These are phyloP conservation scores for Porogramme epimiltina DNA, from an alignment of 1,284 basidiomycete genomes.

Conservation along the genomic window DNA sequence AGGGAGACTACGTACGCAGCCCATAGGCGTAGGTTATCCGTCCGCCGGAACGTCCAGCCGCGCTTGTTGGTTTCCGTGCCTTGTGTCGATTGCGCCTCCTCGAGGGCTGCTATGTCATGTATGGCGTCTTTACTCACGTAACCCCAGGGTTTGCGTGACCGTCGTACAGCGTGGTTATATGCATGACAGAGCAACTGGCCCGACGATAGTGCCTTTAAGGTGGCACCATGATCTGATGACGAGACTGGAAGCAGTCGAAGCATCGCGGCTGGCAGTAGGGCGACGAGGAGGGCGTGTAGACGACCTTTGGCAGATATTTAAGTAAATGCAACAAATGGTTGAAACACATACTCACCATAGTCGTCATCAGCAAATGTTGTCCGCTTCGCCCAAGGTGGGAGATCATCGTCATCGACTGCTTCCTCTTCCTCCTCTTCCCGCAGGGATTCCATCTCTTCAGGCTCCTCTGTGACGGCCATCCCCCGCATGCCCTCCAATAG, in stretches of 20 bases:
- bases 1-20: conserved; percentile 59
- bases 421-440: conserved; percentile 42
- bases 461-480: conserved; percentile 60
- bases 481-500: conserved; percentile 51
- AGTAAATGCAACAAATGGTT: background rate
- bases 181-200: conserved; percentile 81
- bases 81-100: conserved; percentile 43
- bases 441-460: conserved; percentile 51
- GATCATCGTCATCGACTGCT: conserved; percentile 59
- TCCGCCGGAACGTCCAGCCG: conserved; percentile 81
- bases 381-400: conserved; percentile 76
- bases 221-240: conserved; percentile 39
- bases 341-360: conserved; percentile 49
- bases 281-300: conserved; percentile 56
- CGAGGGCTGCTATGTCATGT: conserved; percentile 74
- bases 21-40: conserved; percentile 83
- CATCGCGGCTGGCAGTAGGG: conserved; percentile 45
- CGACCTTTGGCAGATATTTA: conserved; percentile 49
- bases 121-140: conserved; percentile 78
- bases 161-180: conserved; percentile 79
- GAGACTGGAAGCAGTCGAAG: conserved; percentile 43
- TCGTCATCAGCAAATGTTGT: conserved; percentile 53
- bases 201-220: conserved; percentile 67
- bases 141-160: conserved; percentile 85
- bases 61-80: conserved; percentile 37